Percentiles rank a stretch among this genome's conserved stretches.
phyloP scores from a whole-genome alignment of 2,329 filamentous ascomycete genomes.

The Fusarium piperis region DNA sequence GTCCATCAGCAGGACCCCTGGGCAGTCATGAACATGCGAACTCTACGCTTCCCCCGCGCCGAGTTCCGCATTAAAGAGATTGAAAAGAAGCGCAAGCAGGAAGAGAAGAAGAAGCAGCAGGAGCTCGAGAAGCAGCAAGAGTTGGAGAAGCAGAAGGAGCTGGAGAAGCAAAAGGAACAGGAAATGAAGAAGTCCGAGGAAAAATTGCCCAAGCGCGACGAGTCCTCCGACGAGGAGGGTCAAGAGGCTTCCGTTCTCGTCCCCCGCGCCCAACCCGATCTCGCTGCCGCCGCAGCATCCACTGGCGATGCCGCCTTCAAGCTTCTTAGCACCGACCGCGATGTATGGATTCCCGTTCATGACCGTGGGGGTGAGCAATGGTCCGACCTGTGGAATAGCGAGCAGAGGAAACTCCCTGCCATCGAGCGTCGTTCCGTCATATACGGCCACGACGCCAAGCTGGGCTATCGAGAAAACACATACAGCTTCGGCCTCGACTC shows the following conservation, averaged over 20 bases:
- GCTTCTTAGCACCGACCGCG: constrained; percentile 40
- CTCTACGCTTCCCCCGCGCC: constrained; percentile 67
- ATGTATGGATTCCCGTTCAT: constrained; percentile 51
- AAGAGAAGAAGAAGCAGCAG: constrained; percentile 33
- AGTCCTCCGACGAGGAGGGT: neutral
- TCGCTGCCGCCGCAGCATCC: neutral
- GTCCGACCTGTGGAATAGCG: constrained; percentile 70
- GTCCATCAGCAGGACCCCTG: constrained; percentile 78
- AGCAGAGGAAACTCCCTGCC: constrained; percentile 51
- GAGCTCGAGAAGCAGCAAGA: constrained; percentile 29
- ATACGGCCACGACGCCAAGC: constrained; percentile 86
- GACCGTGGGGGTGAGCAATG: constrained; percentile 68
- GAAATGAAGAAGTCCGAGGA: neutral
- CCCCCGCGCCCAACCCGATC: constrained; percentile 8
- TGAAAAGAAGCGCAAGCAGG: constrained; percentile 37
- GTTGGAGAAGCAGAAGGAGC: constrained; percentile 30
- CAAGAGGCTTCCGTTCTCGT: neutral
- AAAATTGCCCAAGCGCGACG: constrained; percentile 11
- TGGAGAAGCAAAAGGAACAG: constrained; percentile 28
- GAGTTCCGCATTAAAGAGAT: constrained; percentile 51
- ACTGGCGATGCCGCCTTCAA: constrained; percentile 8
- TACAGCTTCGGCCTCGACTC: constrained; percentile 90
- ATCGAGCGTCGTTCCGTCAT: constrained; percentile 71
- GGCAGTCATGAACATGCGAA: constrained; percentile 93
- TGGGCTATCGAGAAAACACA: constrained; percentile 67